Percentiles rank a stretch among this genome's conserved stretches.
Evolutionary conservation across 345 rosid species (phyloP).

Genomic region (Eutrema heterophyllum): DNA sequence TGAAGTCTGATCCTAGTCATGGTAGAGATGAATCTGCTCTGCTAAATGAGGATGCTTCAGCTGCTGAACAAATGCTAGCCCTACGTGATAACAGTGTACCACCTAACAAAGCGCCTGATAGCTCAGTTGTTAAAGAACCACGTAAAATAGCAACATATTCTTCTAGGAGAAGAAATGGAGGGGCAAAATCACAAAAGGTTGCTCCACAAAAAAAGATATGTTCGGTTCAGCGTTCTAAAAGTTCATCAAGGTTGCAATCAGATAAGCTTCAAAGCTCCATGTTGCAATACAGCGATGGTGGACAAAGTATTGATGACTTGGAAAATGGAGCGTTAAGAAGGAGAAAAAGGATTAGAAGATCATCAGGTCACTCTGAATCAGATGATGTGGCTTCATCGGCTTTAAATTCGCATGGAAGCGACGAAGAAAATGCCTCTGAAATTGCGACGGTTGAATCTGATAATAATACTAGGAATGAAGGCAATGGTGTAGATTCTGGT

Average conservation of each 20-base stretch:
- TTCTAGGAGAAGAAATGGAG: conserved; percentile 70
- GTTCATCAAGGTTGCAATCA: conserved; percentile 44
- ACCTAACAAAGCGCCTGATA: conserved; percentile 37
- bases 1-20: conserved; percentile 32
- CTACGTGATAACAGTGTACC: conserved; percentile 38
- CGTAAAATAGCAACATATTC: conserved; percentile 61
- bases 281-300: conserved; percentile 40
- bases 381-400: conserved; percentile 52
- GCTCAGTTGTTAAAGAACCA: conserved; percentile 33
- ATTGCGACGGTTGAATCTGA: conserved; percentile 63
- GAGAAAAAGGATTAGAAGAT: conserved; percentile 45
- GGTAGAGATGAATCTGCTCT: conserved; percentile 36
- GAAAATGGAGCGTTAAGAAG: conserved; percentile 38
- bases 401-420: conserved; percentile 51
- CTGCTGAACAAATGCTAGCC: conserved; percentile 36
- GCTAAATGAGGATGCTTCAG: conserved; percentile 39
- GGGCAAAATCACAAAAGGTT: conserved; percentile 42
- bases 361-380: conserved; percentile 52
- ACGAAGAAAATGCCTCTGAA: conserved; percentile 64
- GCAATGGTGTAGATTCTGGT: conserved; percentile 56
- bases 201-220: conserved; percentile 33
- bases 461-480: conserved; percentile 49
- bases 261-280: conserved; percentile 35
- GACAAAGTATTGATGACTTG: conserved; percentile 34
- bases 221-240: conserved; percentile 47